These are phyloP conservation scores for Eucalyptus shirleyi DNA, from an alignment of 345 rosid genomes.

Conservation along the genomic window DNA sequence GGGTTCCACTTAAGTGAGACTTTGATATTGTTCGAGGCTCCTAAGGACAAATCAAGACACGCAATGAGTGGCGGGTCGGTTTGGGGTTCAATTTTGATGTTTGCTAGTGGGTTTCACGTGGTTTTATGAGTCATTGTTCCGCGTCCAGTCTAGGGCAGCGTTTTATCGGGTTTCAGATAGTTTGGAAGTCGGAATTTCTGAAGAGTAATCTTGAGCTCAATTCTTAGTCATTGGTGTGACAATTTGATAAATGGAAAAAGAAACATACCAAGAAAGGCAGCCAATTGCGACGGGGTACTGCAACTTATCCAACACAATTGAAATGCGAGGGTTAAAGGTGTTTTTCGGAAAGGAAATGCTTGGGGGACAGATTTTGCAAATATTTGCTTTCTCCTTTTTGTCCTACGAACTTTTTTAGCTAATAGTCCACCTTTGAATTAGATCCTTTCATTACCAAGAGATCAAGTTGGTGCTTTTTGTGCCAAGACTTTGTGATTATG, in stretches of 20 bases:
- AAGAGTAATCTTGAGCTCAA: not conserved
- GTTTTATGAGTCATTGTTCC: not conserved
- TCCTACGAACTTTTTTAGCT: not conserved
- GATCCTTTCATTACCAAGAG: not conserved
- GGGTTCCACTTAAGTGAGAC: not conserved
- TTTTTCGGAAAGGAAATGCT: not conserved
- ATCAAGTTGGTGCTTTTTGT: not conserved
- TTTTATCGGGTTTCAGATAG: not conserved
- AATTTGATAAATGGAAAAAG: not conserved
- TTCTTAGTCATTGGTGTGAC: not conserved
- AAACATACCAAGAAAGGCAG: not conserved
- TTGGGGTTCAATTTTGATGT: not conserved
- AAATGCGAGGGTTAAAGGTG: not conserved
- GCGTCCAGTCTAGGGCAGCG: accelerated
- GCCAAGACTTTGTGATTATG: not conserved
- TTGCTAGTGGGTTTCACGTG: not conserved
- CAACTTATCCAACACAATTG: not conserved
- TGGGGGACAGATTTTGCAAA: not conserved
- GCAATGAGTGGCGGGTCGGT: accelerated
- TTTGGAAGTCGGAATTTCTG: not conserved
- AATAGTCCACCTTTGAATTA: not conserved
- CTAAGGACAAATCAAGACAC: not conserved
- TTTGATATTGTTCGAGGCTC: not conserved
- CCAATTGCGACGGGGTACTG: not conserved
- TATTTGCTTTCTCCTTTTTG: not conserved